Base-by-base conservation (phyloP, 306 rosid species). In the Cucumis cinereus region DNA sequence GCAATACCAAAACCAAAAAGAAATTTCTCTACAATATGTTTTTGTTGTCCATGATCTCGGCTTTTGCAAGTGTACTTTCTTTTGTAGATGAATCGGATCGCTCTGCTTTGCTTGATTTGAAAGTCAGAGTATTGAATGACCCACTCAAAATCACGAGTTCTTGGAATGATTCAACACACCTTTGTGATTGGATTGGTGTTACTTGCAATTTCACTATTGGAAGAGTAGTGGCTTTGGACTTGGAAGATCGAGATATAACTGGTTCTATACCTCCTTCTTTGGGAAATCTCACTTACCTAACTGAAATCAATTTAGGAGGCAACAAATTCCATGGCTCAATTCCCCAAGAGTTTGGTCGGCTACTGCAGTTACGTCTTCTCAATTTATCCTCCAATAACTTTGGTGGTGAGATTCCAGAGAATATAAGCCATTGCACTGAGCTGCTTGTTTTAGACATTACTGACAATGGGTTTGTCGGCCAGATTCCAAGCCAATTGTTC, bases 121-220 rank as follows among this genome's bases (percentile, higher is more conserved):
- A 81, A 78, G 58, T 45, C 12, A 63, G 64, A 24, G 70, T 81
- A 33, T 47, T 11, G 0, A 55, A 77, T 13, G 85, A 64, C 13
- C 85, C 89, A 28, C 71, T 62, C 15, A 8, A 75, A 16, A 60
- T 74, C 17, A 81, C 71, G 82, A 86, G 82, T 71, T 77, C 81
- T 28, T 86, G 89, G 89, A 83, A 83, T 49, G 81, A 74, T 16
- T 86, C 89, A 14, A 40, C 26, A 5, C 24, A 77, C 24, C 64
- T 83, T n/a, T 86, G 87, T 61, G 45, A 50, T 1, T 83, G 87
- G 86, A 23, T 49, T 6, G 87, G 87, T 33, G 72, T 81, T 7
- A 77, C 77, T 16, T 86, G 89, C 82, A 70, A 22, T 73, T 11
- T 8, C 26, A 57, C 78, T 24, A 38, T 4, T 45, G 36, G 76